Evolutionary conservation across 345 rosid species (phyloP), one percentile per base, ranked within the genome.

Genomic region (Mangifera indica): DNA sequence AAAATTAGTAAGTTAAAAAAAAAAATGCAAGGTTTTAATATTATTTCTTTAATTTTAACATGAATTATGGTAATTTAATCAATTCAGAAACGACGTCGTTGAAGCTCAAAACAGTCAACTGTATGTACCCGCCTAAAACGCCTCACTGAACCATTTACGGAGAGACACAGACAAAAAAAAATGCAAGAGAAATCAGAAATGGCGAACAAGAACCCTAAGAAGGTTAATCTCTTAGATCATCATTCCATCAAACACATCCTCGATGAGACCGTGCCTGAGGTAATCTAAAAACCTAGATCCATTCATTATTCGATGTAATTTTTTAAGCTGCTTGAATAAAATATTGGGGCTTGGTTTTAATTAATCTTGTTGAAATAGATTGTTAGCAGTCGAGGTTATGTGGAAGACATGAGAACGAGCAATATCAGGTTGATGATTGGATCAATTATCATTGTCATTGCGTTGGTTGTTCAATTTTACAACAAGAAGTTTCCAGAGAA

Each of bases 401-500:
- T 66, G 72, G 99, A 96, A 78, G 87, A 96, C 81, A 91, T 89
- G 81, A 83, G 88, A 84, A 76, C 87, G 87, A 96, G 97, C 88
- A 96, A 96, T 78, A 32, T 86, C 4, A 86, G 87, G 63, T 55
- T 96, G 89, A 63, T 88, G 40, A 55, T 93, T 63, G 99, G 99
- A 56, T 51, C 84, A 42, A 74, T 89, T 10, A 85, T 93, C 37
- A 91, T 96, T 60, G 74, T 67, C 2, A 87, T 93, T 61, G 99
- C 99, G 60, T 92, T 96, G 59, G 71, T 91, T 74, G 98, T 97
- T 58, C 99, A 96, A 85, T 96, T 96, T 72, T 96, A 96, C 96
- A 96, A 93, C 60, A 96, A 93, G 87, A 96, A 96, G 76, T 96
- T 96, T 80, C 98, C 98, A 1, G 96, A 96, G 86, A 96, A 96